Conservation (phyloP, 257 asterid species). For the Eucommia ulmoides region DNA sequence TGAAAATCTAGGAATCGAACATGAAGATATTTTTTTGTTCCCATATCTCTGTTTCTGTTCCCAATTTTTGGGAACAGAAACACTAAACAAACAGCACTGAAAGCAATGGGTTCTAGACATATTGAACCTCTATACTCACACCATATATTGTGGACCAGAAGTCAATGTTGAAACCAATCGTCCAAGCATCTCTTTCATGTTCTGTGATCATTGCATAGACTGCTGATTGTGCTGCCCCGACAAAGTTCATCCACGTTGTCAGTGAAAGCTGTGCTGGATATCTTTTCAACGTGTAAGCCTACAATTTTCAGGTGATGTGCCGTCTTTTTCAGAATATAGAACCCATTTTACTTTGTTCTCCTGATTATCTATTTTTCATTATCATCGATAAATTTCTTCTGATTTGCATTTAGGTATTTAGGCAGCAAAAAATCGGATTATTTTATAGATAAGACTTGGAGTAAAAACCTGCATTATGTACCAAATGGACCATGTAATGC, state of each 20-base stretch:
- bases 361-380: background rate
- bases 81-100: too few species aligned
- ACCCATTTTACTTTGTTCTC: background rate
- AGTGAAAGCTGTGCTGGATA: conserved; percentile 73
- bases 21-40: too few species aligned
- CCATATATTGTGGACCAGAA: conserved; percentile 63
- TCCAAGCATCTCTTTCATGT: conserved; percentile 50
- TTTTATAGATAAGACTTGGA: background rate
- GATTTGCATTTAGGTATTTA: background rate
- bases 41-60: too few species aligned
- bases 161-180: conserved; percentile 56
- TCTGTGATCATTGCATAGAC: conserved; percentile 41
- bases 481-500: conserved; percentile 56
- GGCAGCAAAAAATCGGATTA: background rate
- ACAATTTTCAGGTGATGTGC: conserved; percentile 9
- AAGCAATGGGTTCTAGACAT: too few species aligned
- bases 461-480: conserved; percentile 63
- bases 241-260: conserved; percentile 59
- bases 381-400: background rate
- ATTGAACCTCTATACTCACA: too few species aligned
- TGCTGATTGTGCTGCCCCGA: conserved; percentile 81
- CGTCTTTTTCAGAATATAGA: too few species aligned
- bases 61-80: too few species aligned
- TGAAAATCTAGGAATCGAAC: too few species aligned
- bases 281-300: conserved; percentile 56